Base-by-base conservation (phyloP, 495 filamentous ascomycete genomes). In the Mytilinidion resinicola region DNA sequence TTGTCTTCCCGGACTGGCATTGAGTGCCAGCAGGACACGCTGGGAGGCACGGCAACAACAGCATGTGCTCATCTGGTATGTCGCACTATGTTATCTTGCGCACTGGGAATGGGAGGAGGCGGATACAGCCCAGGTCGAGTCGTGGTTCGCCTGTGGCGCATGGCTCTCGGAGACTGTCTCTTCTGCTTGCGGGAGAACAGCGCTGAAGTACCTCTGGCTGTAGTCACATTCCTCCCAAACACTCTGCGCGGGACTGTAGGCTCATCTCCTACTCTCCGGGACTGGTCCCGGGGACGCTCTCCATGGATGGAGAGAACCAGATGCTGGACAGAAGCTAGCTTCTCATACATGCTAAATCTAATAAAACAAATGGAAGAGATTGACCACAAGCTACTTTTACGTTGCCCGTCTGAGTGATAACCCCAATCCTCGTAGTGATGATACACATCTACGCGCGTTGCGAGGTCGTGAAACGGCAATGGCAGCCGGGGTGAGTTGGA, bases 211-310 rank as follows among this genome's bases (percentile, higher is more conserved):
- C 54, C 35, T 30, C 50, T 47, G 49, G 42, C 20, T 25, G 37
- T 33, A 36, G n/a, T 19, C 46, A 9, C 43, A 48, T 37, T 42
- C 8, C 55, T 46, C 55, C 15, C 57, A 59, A 46, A 54, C 57
- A 62, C 57, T 53, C 57, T 52, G 58, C 58, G 33, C 51, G 11
- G 56, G 60, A 67, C 65, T 63, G 69, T 76, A 78, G 78, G 76
- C 43, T 76, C 76, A 78, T 76, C 76, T 69, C 74, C 77, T 79
- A 78, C 72, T 56, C 66, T 75, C 71, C 69, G 69, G 41, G 75
- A 73, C 74, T 75, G 74, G 70, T 61, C 72, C 69, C 67, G 71
- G 59, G 53, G 72, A 70, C 60, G 72, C 76, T 67, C 59, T 72
- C 65, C 57, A 53, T 39, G 49, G 49, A 38, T 68, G 62, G 65